Conservation (phyloP, 2,329 filamentous ascomycete species). For the Aspergillus ibericus region DNA sequence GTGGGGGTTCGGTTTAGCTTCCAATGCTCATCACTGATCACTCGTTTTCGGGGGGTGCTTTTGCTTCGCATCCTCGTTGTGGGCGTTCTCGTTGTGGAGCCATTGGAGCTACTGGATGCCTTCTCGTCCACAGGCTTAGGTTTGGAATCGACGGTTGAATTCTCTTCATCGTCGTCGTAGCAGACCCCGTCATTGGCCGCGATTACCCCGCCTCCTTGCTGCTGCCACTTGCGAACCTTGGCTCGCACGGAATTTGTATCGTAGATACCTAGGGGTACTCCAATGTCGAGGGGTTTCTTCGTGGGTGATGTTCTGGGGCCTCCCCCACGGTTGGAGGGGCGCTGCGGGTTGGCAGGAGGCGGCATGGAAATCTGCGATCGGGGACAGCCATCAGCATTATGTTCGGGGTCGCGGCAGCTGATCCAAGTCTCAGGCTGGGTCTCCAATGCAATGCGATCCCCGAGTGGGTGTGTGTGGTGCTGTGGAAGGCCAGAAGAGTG, state of each 20-base stretch:
- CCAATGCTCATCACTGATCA: slow-evolving; percentile 91
- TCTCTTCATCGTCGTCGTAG: slow-evolving; percentile 54
- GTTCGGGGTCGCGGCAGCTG: slow-evolving; percentile 4
- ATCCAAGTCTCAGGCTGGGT: slow-evolving; percentile 13
- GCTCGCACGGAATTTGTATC: slow-evolving; percentile 69
- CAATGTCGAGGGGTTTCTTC: slow-evolving; percentile 55
- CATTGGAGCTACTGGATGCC: slow-evolving; percentile 16
- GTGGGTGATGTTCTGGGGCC: slow-evolving; percentile 55
- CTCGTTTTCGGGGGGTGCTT: slow-evolving; percentile 80
- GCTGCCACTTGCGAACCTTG: slow-evolving; percentile 83
- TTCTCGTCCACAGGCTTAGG: slow-evolving; percentile 29
- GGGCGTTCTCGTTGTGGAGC: slow-evolving; percentile 34
- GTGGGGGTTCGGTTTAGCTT: slow-evolving; percentile 55
- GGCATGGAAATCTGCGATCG: slow-evolving; percentile 39
- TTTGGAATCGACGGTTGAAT: slow-evolving; percentile 25
- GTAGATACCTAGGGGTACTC: slow-evolving; percentile 56
- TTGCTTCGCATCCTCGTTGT: slow-evolving; percentile 44
- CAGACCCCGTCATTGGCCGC: slow-evolving; percentile 59
- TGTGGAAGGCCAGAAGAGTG: neutral
- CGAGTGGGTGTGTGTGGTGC: slow-evolving; percentile 1
- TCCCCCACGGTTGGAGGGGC: slow-evolving; percentile 51
- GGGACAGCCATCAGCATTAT: slow-evolving; percentile 15
- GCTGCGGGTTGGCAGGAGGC: slow-evolving; percentile 38
- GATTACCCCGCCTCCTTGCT: slow-evolving; percentile 68
- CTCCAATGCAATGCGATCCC: neutral